Base-by-base conservation (phyloP, 2,329 filamentous ascomycete species). In the Fusarium euwallaceae region DNA sequence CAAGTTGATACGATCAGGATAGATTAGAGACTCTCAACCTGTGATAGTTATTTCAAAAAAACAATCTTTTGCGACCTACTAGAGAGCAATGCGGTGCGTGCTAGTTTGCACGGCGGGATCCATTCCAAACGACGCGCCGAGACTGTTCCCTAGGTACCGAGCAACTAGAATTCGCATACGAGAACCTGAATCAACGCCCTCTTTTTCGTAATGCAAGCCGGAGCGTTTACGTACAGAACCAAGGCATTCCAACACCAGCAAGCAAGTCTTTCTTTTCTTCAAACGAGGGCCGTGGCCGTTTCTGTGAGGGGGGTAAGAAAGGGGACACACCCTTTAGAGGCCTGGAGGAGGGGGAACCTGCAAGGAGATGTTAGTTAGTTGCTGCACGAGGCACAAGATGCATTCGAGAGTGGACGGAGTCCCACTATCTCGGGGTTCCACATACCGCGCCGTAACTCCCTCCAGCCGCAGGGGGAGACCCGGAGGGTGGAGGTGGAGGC, bases 371-470 rank as follows among this genome's bases (percentile, higher is more conserved):
- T 78, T 64, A 81, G 75, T 37, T 39, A 61, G 55, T 36, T 53
- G 59, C 37, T 43, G 45, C 12, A 36, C 8, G 20, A 32, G 37
- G 16, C 20, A 64, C 41, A 37, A 58, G 22, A 51, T 55, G 56
- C 41, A 37, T 43, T 20, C 34, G 24, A 59, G 56, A 66, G 48
- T n/a, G 22, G 36, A 53, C 53, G 36, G 59, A n/a, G 5, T 45
- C 22, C 11, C 17, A 20, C 27, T 14, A 22, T 12, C 41, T 59
- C 43, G 27, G 17, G 59, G 32, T 55, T 51, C 20, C 27, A 85
- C 90, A 77, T 89, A 93, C 92, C 77, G 91, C 87, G 76, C 89
- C 91, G 80, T 94, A 95, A 58, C 88, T 86, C 60, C 86, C 84
- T 43, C 67, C 69, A 41, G 66, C 64, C 51, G 80, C 80, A 66